phyloP scores from a whole-genome alignment of 768 basidiomycete species.

The Pleurotus djamor region DNA sequence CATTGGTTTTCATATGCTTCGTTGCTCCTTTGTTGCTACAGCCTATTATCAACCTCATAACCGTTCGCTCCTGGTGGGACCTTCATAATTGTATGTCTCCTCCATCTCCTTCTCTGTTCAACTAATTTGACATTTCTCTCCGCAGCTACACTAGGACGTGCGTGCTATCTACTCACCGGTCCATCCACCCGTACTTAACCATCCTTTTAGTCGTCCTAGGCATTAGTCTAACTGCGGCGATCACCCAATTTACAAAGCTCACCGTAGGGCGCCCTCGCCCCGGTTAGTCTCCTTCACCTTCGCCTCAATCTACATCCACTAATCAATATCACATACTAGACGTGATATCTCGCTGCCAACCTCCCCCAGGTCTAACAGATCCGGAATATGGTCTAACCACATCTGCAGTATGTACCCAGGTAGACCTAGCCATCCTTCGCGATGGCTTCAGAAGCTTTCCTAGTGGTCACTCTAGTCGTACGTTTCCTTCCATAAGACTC shows the following conservation, averaged over 20 bases:
- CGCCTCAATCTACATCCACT: too few species aligned
- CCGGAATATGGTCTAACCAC: conserved; percentile 71
- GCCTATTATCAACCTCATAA: conserved; percentile 64
- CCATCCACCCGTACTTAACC: not conserved
- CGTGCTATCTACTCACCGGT: conserved; percentile 11
- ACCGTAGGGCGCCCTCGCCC: conserved; percentile 90
- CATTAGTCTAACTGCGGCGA: conserved; percentile 71
- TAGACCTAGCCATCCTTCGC: conserved; percentile 49
- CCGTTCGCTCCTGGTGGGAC: conserved; percentile 88
- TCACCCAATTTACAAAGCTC: conserved; percentile 85
- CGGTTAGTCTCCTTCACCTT: conserved; percentile 43
- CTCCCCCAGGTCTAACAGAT: conserved; percentile 60
- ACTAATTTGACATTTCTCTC: conserved; percentile 1
- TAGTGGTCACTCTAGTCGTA: conserved; percentile 88
- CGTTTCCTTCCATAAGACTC: conserved; percentile 19
- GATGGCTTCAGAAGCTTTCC: conserved; percentile 95
- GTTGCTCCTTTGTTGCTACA: conserved; percentile 72
- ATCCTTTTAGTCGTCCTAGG: conserved; percentile 58
- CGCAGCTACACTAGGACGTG: conserved; percentile 42
- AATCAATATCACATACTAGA: conserved; percentile 32
- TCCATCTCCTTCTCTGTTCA: not conserved
- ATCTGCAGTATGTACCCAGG: conserved; percentile 79
- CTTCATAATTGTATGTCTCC: conserved; percentile 60
- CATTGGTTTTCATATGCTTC: conserved; percentile 48
- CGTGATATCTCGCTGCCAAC: conserved; percentile 70